Evolutionary conservation across 169 alveolate species (phyloP).

Genomic region (Babesia ovata): DNA sequence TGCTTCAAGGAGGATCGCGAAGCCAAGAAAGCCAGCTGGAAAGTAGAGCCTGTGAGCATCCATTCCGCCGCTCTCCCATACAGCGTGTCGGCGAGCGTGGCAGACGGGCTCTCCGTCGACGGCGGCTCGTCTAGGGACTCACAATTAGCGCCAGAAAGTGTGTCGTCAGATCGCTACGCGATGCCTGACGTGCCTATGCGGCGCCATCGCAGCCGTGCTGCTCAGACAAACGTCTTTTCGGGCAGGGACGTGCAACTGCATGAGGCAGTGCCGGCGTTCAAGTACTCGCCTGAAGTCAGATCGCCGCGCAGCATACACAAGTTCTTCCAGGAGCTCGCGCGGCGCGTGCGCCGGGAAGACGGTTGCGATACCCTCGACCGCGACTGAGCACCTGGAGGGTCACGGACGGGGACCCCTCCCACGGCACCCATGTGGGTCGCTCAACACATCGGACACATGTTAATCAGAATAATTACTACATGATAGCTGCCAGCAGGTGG

Average conservation of each 20-base stretch:
- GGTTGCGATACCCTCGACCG: slow-evolving; percentile 26
- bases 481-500: slow-evolving; percentile 37
- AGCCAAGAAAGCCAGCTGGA: slow-evolving; percentile 4
- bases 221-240: slow-evolving; percentile 15
- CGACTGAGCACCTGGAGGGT: slow-evolving; percentile 4
- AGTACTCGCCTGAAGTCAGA: slow-evolving; percentile 42
- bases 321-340: slow-evolving; percentile 29
- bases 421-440: not conserved
- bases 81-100: slow-evolving; percentile 15
- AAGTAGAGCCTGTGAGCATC: slow-evolving; percentile 18
- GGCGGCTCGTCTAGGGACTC: not conserved
- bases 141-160: not conserved
- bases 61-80: slow-evolving; percentile 30
- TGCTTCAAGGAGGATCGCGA: slow-evolving; percentile 39
- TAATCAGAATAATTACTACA: not conserved
- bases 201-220: slow-evolving; percentile 10
- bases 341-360: slow-evolving; percentile 10
- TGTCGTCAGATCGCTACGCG: slow-evolving; percentile 49
- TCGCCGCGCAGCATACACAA: slow-evolving; percentile 59
- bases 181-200: slow-evolving; percentile 38
- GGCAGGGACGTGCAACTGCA: slow-evolving; percentile 2
- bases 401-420: not conserved
- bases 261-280: slow-evolving; percentile 40
- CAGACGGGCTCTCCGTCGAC: slow-evolving; percentile 2
- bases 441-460: not conserved